Base-by-base conservation (phyloP, 805 yeast genomes). In the Teunomyces pallodes region DNA sequence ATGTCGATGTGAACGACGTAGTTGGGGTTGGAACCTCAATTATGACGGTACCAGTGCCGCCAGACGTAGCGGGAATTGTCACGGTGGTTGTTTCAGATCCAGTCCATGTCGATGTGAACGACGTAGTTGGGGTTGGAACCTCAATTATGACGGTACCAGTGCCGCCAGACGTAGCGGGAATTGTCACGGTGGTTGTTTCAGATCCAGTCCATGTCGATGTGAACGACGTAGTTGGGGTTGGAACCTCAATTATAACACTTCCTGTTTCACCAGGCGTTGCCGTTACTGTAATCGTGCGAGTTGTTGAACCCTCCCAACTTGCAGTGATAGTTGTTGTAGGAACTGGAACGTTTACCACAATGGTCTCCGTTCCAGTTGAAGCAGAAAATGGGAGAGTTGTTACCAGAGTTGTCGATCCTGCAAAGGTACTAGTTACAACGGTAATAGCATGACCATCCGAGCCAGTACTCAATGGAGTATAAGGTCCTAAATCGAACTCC, bases 221-320 rank as follows among this genome's bases (percentile, higher is more conserved):
- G 5, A 45, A 29, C 9, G 59, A 54, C n/a, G 44, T 42, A 17
- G 54, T 50, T 26, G 58, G 57, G 10, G 31, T 46, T 10, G 66
- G 66, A 14, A 55, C 60, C 16, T 52, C 50, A 9, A 58, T 61
- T 13, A 52, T 56, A 28, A 60, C 60, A 3, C 64, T 62, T 42
- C 45, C 57, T 5, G 67, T 64, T n/a, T 48, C 54, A 2, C 51
- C 51, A n/a, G 54, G 33, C 17, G 40, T 32, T 12, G 47, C 57
- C 5, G 60, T 51, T 9, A 38, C 35, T 4, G 56, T 54, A 29
- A 51, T 47, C 8, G 57, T 53, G 8, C 51, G 31, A 5, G 56
- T 46, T 13, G 13, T 26, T 1, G 42, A 3, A 9, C 46, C 50
- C 14, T 52, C 26, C 55, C 56, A 56, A 3, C 52, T 54, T 5